Conservation (phyloP, 192 early-diverging fungal species). For the Backusella mclennaniae region DNA sequence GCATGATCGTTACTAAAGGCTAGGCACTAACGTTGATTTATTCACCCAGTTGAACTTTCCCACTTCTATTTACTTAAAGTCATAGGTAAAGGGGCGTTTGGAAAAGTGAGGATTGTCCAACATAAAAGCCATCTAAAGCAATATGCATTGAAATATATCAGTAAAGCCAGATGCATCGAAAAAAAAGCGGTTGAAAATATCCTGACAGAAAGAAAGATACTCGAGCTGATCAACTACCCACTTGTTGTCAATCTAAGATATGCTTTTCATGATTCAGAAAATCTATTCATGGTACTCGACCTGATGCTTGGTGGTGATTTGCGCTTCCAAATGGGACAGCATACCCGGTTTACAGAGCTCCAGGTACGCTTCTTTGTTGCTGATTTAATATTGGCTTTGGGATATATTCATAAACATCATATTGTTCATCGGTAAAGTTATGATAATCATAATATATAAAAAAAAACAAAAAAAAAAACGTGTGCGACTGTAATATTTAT, state of each 20-base stretch:
- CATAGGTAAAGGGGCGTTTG: conserved; percentile 95
- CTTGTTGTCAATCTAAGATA: conserved; percentile 91
- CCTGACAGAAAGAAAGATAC: conserved; percentile 82
- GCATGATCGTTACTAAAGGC: not conserved
- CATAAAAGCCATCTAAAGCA: conserved; percentile 74
- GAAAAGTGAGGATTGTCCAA: conserved; percentile 93
- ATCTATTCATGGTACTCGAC: conserved; percentile 92
- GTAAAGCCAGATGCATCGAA: conserved; percentile 88
- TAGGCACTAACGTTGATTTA: not conserved
- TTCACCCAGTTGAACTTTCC: conserved; percentile 39
- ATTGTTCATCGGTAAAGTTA: conserved; percentile 65
- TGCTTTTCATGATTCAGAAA: conserved; percentile 94
- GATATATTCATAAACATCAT: conserved; percentile 65
- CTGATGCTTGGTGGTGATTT: conserved; percentile 95
- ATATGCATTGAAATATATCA: conserved; percentile 98
- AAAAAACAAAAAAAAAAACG: not conserved
- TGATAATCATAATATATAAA: not conserved
- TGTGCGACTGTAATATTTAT: not conserved
- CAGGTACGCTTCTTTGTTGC: conserved; percentile 72
- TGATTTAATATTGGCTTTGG: conserved; percentile 62
- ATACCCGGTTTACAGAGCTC: conserved; percentile 61
- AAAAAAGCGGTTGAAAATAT: conserved; percentile 88
- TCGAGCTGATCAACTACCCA: conserved; percentile 84
- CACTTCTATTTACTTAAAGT: conserved; percentile 90
- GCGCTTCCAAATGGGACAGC: conserved; percentile 81